Conservation (phyloP, 805 yeast genomes). For the Ogataea allantospora region DNA sequence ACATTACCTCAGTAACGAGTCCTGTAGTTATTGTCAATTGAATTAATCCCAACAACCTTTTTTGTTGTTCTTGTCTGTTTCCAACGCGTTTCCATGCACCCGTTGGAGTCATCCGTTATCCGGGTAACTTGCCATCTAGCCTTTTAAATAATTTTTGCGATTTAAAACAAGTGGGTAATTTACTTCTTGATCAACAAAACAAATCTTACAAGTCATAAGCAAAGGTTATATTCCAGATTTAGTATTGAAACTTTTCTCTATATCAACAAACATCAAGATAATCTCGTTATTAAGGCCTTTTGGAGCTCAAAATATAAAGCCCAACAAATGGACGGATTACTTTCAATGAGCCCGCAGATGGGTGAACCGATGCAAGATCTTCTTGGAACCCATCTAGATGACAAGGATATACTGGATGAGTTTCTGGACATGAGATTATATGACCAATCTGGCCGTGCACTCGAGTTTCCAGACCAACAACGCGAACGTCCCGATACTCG, state of each 20-base stretch:
- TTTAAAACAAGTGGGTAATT: slow-evolving; percentile 7
- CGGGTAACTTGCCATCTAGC: slow-evolving; percentile 5
- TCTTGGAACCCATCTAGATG: slow-evolving; percentile 19
- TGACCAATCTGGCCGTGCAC: slow-evolving; percentile 26
- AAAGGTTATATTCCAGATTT: neutral
- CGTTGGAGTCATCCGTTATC: neutral
- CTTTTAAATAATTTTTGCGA: slow-evolving; percentile 1
- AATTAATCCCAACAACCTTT: too few species aligned
- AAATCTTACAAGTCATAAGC: neutral
- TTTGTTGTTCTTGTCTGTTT: too few species aligned
- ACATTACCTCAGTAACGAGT: too few species aligned
- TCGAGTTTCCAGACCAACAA: slow-evolving; percentile 3
- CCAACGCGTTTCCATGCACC: too few species aligned
- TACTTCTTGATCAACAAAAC: neutral
- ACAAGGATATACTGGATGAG: slow-evolving; percentile 55
- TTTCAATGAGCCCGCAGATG: slow-evolving; percentile 21
- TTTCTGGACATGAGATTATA: slow-evolving; percentile 53
- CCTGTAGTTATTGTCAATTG: too few species aligned
- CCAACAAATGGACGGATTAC: slow-evolving; percentile 18
- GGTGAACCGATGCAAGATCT: slow-evolving; percentile 19
- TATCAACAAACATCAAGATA: neutral
- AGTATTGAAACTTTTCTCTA: neutral
- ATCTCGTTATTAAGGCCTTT: neutral
- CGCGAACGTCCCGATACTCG: slow-evolving; percentile 2
- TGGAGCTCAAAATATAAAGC: neutral